Conservation (phyloP, 164 flowering plant genomes). For the Malania oleifera region DNA sequence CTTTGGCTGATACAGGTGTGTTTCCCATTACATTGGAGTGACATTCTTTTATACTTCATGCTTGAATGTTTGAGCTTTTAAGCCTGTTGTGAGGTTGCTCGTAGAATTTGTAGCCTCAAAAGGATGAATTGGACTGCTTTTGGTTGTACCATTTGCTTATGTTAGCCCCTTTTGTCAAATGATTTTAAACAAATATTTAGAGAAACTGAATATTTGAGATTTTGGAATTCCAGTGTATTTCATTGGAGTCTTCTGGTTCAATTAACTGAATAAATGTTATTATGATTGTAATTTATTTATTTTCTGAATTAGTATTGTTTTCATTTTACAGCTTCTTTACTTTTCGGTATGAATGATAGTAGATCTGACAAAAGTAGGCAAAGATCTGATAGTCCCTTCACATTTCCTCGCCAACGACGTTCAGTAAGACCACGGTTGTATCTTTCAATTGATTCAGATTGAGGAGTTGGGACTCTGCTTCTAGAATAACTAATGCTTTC, state of each 20-base stretch:
- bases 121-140: no score
- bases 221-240: no score
- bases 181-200: no score
- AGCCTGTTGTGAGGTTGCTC: no score
- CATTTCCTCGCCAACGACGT: slow-evolving; percentile 77
- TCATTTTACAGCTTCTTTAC: slow-evolving; percentile 64
- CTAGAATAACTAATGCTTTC: neutral
- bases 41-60: no score
- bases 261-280: no score
- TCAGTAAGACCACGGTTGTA: slow-evolving; percentile 66
- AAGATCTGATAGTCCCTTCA: slow-evolving; percentile 65
- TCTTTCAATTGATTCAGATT: slow-evolving; percentile 73
- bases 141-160: no score
- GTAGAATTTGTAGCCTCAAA: no score
- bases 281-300: neutral
- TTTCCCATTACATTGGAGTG: slow-evolving; percentile 10
- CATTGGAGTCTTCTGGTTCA: no score
- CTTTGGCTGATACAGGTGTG: slow-evolving; percentile 63
- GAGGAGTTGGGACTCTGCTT: slow-evolving; percentile 28
- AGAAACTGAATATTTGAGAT: no score
- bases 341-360: slow-evolving; percentile 60
- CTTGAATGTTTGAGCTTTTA: no score
- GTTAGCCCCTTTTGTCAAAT: no score
- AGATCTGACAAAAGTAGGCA: slow-evolving; percentile 50
- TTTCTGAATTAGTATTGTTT: neutral